Evolutionary conservation across 208 protist species (phyloP).

Genomic region (Blechomonas ayalai): DNA sequence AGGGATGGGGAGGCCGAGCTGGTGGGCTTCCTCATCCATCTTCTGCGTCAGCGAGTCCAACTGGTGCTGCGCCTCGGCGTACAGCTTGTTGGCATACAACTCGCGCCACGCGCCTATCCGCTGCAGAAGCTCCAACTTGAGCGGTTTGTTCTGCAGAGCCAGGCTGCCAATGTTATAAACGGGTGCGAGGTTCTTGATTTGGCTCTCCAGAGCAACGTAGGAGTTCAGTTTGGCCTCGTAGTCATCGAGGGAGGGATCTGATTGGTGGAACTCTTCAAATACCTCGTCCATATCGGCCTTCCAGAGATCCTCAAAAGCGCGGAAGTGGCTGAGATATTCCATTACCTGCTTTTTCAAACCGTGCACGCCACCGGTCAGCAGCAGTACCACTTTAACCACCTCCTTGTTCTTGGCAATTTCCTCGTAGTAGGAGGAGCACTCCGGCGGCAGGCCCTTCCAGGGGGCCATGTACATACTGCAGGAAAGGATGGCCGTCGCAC

Average conservation of each 20-base stretch:
- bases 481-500: constrained; percentile 83
- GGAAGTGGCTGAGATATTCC: constrained; percentile 89
- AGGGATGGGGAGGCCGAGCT: constrained; percentile 86
- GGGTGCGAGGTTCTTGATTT: constrained; percentile 79
- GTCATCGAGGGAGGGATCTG: constrained; percentile 82
- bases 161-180: constrained; percentile 91
- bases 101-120: constrained; percentile 93
- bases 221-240: constrained; percentile 90
- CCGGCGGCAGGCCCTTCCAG: constrained; percentile 69
- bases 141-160: constrained; percentile 87
- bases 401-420: constrained; percentile 92
- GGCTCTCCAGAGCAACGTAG: constrained; percentile 86
- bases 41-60: constrained; percentile 87
- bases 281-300: constrained; percentile 89
- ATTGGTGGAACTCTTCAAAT: constrained; percentile 88
- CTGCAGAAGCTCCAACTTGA: constrained; percentile 90
- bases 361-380: constrained; percentile 91
- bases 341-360: constrained; percentile 91
- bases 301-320: constrained; percentile 94
- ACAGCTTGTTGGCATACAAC: constrained; percentile 92
- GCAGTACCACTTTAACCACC: constrained; percentile 92
- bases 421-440: constrained; percentile 83
- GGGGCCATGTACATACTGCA: constrained; percentile 87
- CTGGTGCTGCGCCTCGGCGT: constrained; percentile 84
- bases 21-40: constrained; percentile 90